Evolutionary conservation across 2,329 filamentous ascomycete genomes (phyloP), one percentile per base, ranked within the genome.

Genomic region (Trichoderma pleuroti): DNA sequence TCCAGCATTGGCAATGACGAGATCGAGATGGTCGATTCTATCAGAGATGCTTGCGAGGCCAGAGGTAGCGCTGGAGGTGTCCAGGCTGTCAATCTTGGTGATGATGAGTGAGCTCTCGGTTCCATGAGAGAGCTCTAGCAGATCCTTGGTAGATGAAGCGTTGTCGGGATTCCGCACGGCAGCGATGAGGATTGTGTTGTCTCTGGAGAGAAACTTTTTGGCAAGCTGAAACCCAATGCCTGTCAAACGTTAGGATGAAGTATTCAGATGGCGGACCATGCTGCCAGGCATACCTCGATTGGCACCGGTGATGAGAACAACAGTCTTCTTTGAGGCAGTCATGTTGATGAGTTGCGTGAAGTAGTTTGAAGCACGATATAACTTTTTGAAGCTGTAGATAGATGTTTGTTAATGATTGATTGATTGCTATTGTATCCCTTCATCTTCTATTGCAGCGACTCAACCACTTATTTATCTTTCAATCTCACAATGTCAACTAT

Each of bases 1-100:
- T 12, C 65, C 65, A 11, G 65, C 65, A 36, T 68, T 68, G 24
- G 65, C 65, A 59, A 68, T 68, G 36, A 68, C 54, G 24, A 68
- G 11, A 46, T 68, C 65, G 36, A 68, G 32, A 12, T 57, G 54
- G 4, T 30, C 11, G 16, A 68, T 34, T 26, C 3, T 10, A 18
- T 68, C 24, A 1, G 52, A 42, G 30, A 60, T 60, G 5, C 36
- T 59, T 30, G 52, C 65, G 24, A 68, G 46, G 18, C 34, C 54
- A 7, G 26, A 30, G n/a, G 36, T 12, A 5, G 54, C 52, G 3
- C 26, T 46, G 7, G 65, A 46, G 5, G 24, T 26, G 34, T 57
- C 52, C 3, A n/a, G 5, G n/a, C 54, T 59, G 3, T 68, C 65
- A 7, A 60, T 68, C 24, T 59, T 68, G 54, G 59, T 60, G 34